Percentiles rank a stretch among this genome's conserved stretches.
Conservation (phyloP, 495 filamentous ascomycete genomes). For the Podospora didyma region DNA sequence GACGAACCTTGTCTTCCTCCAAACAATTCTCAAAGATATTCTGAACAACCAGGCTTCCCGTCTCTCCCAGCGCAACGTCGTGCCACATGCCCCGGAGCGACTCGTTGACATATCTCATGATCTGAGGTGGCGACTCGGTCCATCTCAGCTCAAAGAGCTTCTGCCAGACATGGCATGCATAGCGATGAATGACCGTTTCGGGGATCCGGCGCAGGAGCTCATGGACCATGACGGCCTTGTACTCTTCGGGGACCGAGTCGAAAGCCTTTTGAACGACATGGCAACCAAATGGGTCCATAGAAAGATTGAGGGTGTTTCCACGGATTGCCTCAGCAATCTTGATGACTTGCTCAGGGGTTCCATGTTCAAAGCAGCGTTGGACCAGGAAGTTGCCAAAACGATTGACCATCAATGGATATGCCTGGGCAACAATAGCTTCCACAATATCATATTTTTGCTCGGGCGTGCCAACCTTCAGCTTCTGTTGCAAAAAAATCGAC, state of each 20-base stretch:
- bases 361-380: slow-evolving; percentile 97
- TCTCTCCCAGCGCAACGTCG: slow-evolving; percentile 94
- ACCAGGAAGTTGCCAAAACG: slow-evolving; percentile 98
- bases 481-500: slow-evolving; percentile 97
- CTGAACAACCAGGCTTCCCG: slow-evolving; percentile 94
- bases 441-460: slow-evolving; percentile 98
- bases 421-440: slow-evolving; percentile 91
- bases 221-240: slow-evolving; percentile 97
- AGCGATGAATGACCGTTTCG: slow-evolving; percentile 96
- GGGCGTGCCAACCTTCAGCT: slow-evolving; percentile 91
- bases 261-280: slow-evolving; percentile 99
- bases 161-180: slow-evolving; percentile 99
- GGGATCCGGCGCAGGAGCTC: slow-evolving; percentile 93
- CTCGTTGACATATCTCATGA: slow-evolving; percentile 98
- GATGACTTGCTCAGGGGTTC: slow-evolving; percentile 89
- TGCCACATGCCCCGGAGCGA: slow-evolving; percentile 97
- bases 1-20: slow-evolving; percentile 89
- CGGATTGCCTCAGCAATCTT: slow-evolving; percentile 93
- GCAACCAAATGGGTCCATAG: slow-evolving; percentile 98
- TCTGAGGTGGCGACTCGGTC: slow-evolving; percentile 90
- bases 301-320: slow-evolving; percentile 88
- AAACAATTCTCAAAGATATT: slow-evolving; percentile 99
- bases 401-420: slow-evolving; percentile 95
- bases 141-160: slow-evolving; percentile 98
- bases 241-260: slow-evolving; percentile 93